Evolutionary conservation across 2,329 filamentous ascomycete species (phyloP).

Genomic region (Claviceps pazoutovae): DNA sequence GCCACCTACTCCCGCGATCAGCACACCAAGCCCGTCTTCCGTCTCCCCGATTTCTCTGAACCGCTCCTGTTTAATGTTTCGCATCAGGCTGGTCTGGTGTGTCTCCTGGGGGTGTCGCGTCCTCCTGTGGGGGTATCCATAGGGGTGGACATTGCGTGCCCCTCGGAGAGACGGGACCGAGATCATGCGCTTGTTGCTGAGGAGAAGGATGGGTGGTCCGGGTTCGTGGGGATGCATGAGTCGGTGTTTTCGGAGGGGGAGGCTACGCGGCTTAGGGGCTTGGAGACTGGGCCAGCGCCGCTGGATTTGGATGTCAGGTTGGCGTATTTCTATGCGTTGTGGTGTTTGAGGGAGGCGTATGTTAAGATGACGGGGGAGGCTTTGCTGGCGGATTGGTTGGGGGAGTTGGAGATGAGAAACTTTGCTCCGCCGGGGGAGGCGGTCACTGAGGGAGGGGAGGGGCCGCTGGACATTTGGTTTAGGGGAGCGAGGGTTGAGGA

Average conservation of each 20-base stretch:
- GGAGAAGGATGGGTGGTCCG: slow-evolving; percentile 50
- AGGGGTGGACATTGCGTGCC: slow-evolving; percentile 65
- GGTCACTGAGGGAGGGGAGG: slow-evolving; percentile 4
- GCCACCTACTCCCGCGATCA: slow-evolving; percentile 42
- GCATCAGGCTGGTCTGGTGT: slow-evolving; percentile 65
- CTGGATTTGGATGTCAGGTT: slow-evolving; percentile 30
- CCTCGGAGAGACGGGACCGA: slow-evolving; percentile 51
- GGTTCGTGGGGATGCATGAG: slow-evolving; percentile 57
- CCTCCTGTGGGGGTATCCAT: slow-evolving; percentile 30
- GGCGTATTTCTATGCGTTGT: slow-evolving; percentile 61
- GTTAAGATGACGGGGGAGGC: slow-evolving; percentile 75
- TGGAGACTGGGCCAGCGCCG: slow-evolving; percentile 7
- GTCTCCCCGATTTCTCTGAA: slow-evolving; percentile 32
- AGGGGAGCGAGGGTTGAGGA: slow-evolving; percentile 17
- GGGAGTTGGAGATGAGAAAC: slow-evolving; percentile 51
- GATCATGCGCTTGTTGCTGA: slow-evolving; percentile 41
- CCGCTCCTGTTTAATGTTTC: slow-evolving; percentile 59
- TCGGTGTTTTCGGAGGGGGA: slow-evolving; percentile 56
- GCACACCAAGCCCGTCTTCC: slow-evolving; percentile 40
- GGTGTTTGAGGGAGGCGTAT: slow-evolving; percentile 69
- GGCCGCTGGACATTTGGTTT: slow-evolving; percentile 18
- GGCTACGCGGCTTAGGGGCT: slow-evolving; percentile 43
- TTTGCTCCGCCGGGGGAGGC: slow-evolving; percentile 41
- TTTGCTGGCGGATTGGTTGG: slow-evolving; percentile 58
- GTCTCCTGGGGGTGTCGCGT: slow-evolving; percentile 41